phyloP scores from a whole-genome alignment of 805 yeast species.

The Martiniozyma abietophila region DNA sequence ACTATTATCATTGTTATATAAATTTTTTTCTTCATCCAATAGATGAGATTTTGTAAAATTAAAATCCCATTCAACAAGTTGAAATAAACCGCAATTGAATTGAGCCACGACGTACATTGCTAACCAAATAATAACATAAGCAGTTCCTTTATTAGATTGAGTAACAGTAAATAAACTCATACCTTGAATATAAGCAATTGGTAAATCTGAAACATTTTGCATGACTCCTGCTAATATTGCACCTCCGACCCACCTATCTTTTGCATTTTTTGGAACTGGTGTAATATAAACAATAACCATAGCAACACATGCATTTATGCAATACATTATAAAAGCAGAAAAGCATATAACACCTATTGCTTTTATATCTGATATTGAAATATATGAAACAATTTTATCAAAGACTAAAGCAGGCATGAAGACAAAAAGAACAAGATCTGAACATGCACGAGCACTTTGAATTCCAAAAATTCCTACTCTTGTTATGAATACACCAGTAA shows the following conservation, averaged over 20 bases:
- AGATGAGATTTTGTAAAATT: too few relatives aligned
- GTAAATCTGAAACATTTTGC: conserved; percentile 69
- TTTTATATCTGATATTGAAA: conserved; percentile 57
- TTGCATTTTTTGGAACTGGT: conserved; percentile 41
- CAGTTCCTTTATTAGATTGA: conserved; percentile 31
- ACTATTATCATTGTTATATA: not conserved
- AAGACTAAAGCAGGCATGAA: conserved; percentile 62
- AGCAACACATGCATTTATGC: conserved; percentile 42
- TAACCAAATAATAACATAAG: conserved; percentile 48
- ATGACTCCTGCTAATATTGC: conserved; percentile 59
- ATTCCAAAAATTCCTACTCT: conserved; percentile 49
- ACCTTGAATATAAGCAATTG: conserved; percentile 68
- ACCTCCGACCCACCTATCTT: conserved; percentile 58
- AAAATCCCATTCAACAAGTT: conserved; percentile 43
- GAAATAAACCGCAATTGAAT: conserved; percentile 44
- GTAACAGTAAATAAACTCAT: conserved; percentile 33
- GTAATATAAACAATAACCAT: conserved; percentile 22
- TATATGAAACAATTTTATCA: conserved; percentile 50
- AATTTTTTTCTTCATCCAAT: not conserved
- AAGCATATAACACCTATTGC: conserved; percentile 56
- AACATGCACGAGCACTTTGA: conserved; percentile 51
- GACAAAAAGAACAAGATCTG: conserved; percentile 52
- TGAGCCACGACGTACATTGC: conserved; percentile 44
- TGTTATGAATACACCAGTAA: conserved; percentile 56
- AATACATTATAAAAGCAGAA: conserved; percentile 41